Percentiles rank a stretch among this genome's conserved stretches.
Conservation (phyloP, 129 eudicot genomes). For the Helianthus annuus region DNA sequence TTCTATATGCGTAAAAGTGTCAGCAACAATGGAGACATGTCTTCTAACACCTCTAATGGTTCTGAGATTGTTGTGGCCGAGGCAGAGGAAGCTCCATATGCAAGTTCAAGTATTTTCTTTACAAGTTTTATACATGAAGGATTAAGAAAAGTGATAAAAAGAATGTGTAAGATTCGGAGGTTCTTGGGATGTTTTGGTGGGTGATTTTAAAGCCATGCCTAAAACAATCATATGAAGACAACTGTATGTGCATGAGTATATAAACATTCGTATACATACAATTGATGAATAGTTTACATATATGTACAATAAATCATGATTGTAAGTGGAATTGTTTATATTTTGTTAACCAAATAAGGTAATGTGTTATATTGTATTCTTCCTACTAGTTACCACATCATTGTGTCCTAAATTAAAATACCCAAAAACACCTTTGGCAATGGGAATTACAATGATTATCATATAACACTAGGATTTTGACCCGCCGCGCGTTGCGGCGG, state of each 20-base stretch:
- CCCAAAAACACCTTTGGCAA: too few species aligned
- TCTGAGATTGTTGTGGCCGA: slow-evolving; percentile 19
- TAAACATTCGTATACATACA: neutral
- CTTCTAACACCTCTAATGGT: slow-evolving; percentile 1
- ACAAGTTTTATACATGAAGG: slow-evolving; percentile 25
- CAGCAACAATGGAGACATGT: slow-evolving; percentile 6
- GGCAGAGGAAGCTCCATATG: slow-evolving; percentile 14
- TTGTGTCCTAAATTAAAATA: too few species aligned
- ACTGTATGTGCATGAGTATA: neutral
- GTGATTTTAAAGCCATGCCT: slow-evolving; percentile 12
- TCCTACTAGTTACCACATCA: too few species aligned
- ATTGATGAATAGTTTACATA: neutral
- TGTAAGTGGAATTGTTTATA: too few species aligned
- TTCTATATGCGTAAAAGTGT: slow-evolving; percentile 70
- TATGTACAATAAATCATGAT: neutral
- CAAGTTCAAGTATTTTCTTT: slow-evolving; percentile 20
- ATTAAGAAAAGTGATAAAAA: slow-evolving; percentile 41
- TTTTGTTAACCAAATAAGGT: too few species aligned
- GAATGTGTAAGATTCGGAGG: slow-evolving; percentile 49
- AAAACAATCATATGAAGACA: slow-evolving; percentile 11
- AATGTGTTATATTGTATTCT: too few species aligned
- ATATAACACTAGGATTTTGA: too few species aligned
- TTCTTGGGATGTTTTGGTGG: slow-evolving; percentile 56
- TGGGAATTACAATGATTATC: too few species aligned
- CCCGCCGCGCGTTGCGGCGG: too few species aligned